Evolutionary conservation across 805 yeast species (phyloP), one percentile per base, ranked within the genome.

Genomic region (Jamesozyma jinghongensis): DNA sequence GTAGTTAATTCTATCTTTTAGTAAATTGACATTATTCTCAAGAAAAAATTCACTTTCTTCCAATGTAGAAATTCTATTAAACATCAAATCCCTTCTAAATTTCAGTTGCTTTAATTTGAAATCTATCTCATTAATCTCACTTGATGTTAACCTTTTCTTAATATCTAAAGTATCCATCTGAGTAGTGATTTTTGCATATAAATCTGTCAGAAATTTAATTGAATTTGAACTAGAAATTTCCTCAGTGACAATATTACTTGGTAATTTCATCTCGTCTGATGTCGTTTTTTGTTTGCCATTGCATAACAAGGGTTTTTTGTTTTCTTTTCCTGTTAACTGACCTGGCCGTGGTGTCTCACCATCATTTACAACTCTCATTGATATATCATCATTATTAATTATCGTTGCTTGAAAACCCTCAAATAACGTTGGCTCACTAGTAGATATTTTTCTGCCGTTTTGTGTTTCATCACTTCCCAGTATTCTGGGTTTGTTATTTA

Each of bases 51-150:
- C 84, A 48, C 75, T 73, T 45, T 72, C 73, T 56, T 82, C 90
- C 40, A 77, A 68, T 25, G 62, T 62, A 2, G 80, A 79, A 32
- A 82, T 73, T 48, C 74, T 65, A 44, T 77, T 74, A 51, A 80
- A 77, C 25, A 78, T 73, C 12, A 69, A 50, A 40, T 70, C 67
- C 37, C 88, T 66, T 63, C 70, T 64, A 16, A 60, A 47, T 42
- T 75, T 73, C 33, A 81, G 53, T 48, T 68, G 69, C 34, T 69
- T 66, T 31, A 82, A 71, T 48, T 77, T 71, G 29, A 53, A 54
- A 54, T 82, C 90, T 28, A 82, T 66, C 40, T 79, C 88, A 38
- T 66, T 61, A 26, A 82, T 76, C 52, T 82, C 88, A 49, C 67
- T 68, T 1, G 83, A 70, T 0, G 85, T 77, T 31, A 80, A 57